Evolutionary conservation across 176 grass and related monocot species (phyloP), one percentile per base, ranked within the genome.

Genomic region (Microstegium vimineum): DNA sequence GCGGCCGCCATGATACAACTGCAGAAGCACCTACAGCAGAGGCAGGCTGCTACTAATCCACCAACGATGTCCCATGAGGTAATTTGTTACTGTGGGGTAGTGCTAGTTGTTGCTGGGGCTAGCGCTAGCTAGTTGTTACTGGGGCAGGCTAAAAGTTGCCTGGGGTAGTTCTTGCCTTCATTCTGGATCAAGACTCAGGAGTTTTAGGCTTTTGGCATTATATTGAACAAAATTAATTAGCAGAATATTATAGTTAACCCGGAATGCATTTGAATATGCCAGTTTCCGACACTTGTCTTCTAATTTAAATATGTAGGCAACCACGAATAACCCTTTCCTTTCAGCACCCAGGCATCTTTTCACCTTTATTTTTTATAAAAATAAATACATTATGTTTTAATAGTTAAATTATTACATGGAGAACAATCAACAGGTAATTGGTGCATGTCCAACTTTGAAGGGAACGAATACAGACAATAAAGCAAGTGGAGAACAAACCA

Each of bases 31-130:
- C 67, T 36, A 31, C n/a, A 10, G 23, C 49, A 52, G 69, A 89
- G 81, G 61, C 86, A 67, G 51, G 77, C 47, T 86, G 83, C 82
- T 85, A 74, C 73, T 30, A n/a, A n/a, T 69, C 78, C 27, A 75
- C 84, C 61, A 82, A 70, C n/a, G 85, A 94, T 54, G 43, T 62
- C 79, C 25, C 86, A 85, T 74, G 87, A 91, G 94, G 94, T 94
- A 88, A 72, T 7, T 59, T 83, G 20, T 60, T n/a, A 26, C 54
- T 25, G n/a, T n/a, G n/a, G n/a, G n/a, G n/a, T n/a, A n/a, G n/a
- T n/a, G n/a, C n/a, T n/a, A n/a, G n/a, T n/a, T n/a, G n/a, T n/a
- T n/a, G n/a, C n/a, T n/a, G n/a, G n/a, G n/a, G n/a, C n/a, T n/a
- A n/a, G n/a, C n/a, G n/a, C n/a, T n/a, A n/a, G n/a, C n/a, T n/a